phyloP scores from a whole-genome alignment of 148 eudicot species.

The Bassia scoparia region DNA sequence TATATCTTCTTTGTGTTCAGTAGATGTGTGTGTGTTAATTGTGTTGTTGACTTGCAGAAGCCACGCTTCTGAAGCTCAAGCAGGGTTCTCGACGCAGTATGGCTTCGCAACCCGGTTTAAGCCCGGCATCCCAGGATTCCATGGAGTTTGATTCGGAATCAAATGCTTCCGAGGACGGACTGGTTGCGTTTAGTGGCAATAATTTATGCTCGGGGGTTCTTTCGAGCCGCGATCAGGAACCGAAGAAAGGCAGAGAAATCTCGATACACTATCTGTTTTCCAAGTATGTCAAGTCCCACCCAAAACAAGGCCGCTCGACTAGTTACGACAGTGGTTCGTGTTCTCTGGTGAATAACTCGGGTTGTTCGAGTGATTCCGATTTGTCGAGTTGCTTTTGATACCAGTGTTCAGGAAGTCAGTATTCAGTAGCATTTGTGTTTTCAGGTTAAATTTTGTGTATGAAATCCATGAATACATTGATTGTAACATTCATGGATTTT shows the following conservation, averaged over 20 bases:
- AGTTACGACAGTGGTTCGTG: conserved; percentile 13
- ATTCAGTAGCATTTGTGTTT: neutral
- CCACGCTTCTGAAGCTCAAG: conserved; percentile 65
- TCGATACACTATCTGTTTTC: conserved; percentile 32
- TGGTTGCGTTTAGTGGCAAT: neutral
- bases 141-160: conserved; percentile 22
- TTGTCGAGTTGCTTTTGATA: conserved; percentile 23
- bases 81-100: conserved; percentile 48
- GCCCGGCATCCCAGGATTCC: conserved; percentile 11
- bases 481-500: conserved; percentile 4
- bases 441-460: neutral
- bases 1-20: too few relatives aligned
- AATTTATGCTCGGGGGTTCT: conserved; percentile 2
- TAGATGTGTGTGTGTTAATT: too few relatives aligned
- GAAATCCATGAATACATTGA: conserved; percentile 3
- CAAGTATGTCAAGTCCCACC: conserved; percentile 25
- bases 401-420: neutral
- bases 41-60: conserved; percentile 41
- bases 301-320: conserved; percentile 11
- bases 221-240: conserved; percentile 1
- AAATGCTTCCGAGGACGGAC: neutral
- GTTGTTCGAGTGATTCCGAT: conserved; percentile 26
- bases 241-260: conserved; percentile 12
- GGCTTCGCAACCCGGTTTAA: neutral
- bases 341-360: conserved; percentile 14